Conservation (phyloP, 306 rosid species). For the Trifolium subterraneum region DNA sequence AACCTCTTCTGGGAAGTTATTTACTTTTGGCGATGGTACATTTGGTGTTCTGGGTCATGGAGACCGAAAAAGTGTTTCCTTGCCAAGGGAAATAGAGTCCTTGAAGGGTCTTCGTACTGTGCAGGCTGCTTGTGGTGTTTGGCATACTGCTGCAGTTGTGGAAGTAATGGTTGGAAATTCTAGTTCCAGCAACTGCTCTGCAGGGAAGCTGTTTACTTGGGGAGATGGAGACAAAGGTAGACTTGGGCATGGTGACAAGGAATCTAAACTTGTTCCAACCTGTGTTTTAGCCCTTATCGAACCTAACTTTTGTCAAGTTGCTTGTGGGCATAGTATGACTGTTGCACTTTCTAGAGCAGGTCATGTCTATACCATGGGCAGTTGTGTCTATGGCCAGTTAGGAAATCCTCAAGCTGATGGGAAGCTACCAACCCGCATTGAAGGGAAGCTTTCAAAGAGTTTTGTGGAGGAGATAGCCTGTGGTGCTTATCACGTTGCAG, state of each 20-base stretch:
- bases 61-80: slow-evolving; percentile 67
- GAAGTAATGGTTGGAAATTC: slow-evolving; percentile 98
- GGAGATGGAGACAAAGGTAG: slow-evolving; percentile 99
- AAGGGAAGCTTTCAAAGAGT: slow-evolving; percentile 87
- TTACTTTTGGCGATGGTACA: slow-evolving; percentile 46
- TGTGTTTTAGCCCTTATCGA: slow-evolving; percentile 85
- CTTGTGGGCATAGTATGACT: slow-evolving; percentile 94
- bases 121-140: slow-evolving; percentile 96
- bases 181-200: slow-evolving; percentile 89
- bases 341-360: slow-evolving; percentile 89
- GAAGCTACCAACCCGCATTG: slow-evolving; percentile 77
- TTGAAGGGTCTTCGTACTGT: slow-evolving; percentile 96
- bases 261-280: slow-evolving; percentile 95
- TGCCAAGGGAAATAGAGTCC: slow-evolving; percentile 96
- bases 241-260: slow-evolving; percentile 97
- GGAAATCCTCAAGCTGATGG: slow-evolving; percentile 95
- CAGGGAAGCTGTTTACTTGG: slow-evolving; percentile 97
- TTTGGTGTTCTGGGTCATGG: slow-evolving; percentile 98
- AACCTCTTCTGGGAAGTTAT: slow-evolving; percentile 92
- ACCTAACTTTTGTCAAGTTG: slow-evolving; percentile 86
- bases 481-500: slow-evolving; percentile 95
- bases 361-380: slow-evolving; percentile 92
- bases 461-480: slow-evolving; percentile 95
- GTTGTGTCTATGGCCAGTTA: slow-evolving; percentile 94
- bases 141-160: slow-evolving; percentile 99